A percentile compares a stretch with the other conserved stretches of the same genome.
These are phyloP conservation scores for Sporothrix brasiliensis DNA, from an alignment of 2,329 filamentous ascomycete species.

Conservation along the genomic window DNA sequence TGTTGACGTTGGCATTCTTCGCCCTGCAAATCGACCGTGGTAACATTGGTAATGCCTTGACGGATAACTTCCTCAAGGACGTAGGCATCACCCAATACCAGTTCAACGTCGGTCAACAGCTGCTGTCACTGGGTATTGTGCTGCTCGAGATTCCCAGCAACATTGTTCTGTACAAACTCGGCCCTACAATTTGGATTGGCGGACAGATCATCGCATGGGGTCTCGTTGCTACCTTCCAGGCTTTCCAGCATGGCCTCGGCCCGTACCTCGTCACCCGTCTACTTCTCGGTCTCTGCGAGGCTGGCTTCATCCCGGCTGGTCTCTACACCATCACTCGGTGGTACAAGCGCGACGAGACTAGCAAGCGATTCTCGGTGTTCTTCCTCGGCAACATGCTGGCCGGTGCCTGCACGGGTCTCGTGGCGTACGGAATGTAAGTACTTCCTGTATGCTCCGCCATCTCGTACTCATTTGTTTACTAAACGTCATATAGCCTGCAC, in stretches of 20 bases:
- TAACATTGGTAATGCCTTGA: conserved; percentile 52
- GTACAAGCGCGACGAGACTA: conserved; percentile 52
- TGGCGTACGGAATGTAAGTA: conserved; percentile 48
- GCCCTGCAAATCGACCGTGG: conserved; percentile 36
- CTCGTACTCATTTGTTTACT: no score
- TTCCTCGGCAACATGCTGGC: conserved; percentile 52
- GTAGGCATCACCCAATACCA: conserved; percentile 54
- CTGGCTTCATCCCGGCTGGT: conserved; percentile 52
- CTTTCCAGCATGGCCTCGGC: conserved; percentile 45
- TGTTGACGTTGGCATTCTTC: conserved; percentile 27
- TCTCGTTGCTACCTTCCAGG: conserved; percentile 46
- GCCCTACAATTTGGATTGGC: conserved; percentile 46
- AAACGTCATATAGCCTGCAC: conserved; percentile 36
- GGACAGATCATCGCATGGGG: conserved; percentile 42
- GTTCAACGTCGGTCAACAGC: conserved; percentile 56
- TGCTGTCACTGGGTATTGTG: conserved; percentile 43
- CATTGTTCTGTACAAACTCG: conserved; percentile 38
- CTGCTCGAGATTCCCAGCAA: conserved; percentile 44
- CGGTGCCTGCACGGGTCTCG: conserved; percentile 46
- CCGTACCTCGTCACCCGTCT: conserved; percentile 46
- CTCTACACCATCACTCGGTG: conserved; percentile 53
- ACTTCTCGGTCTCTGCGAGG: conserved; percentile 46
- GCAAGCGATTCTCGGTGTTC: conserved; percentile 50
- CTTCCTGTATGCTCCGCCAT: background rate
- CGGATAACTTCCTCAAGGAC: conserved; percentile 54